Evolutionary conservation across 2,329 filamentous ascomycete species (phyloP).

Genomic region (Teratosphaeria nubilosa): DNA sequence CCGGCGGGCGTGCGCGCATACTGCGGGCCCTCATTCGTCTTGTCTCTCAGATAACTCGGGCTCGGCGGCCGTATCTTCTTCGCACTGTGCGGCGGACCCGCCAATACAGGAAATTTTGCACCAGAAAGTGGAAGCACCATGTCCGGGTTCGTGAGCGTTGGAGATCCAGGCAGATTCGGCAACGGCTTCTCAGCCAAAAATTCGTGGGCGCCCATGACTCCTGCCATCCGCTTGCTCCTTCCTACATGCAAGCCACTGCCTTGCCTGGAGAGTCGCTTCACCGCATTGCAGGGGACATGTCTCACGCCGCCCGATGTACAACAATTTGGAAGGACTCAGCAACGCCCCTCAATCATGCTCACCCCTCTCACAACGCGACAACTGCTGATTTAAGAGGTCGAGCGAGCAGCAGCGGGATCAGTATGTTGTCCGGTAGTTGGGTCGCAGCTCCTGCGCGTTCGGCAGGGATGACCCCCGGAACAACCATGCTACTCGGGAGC

Average conservation of each 20-base stretch:
- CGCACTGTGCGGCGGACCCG: slow-evolving; percentile 9
- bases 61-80: slow-evolving; percentile 17
- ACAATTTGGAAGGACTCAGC: neutral
- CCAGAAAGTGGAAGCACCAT: slow-evolving; percentile 63
- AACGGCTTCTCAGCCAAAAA: slow-evolving; percentile 15
- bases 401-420: neutral
- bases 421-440: neutral
- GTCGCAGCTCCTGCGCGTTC: neutral
- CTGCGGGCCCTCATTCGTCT: slow-evolving; percentile 1
- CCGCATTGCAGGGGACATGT: neutral
- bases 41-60: slow-evolving; percentile 18
- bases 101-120: neutral
- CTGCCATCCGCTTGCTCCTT: neutral
- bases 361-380: neutral
- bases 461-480: neutral
- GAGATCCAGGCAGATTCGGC: slow-evolving; percentile 52
- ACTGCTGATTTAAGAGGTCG: neutral
- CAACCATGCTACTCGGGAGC: neutral
- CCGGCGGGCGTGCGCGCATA: neutral
- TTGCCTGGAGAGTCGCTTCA: neutral
- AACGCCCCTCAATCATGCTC: neutral
- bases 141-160: slow-evolving; percentile 84
- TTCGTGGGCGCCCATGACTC: slow-evolving; percentile 1
- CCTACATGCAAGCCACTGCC: neutral
- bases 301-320: neutral